Evolutionary conservation across 2,329 filamentous ascomycete genomes (phyloP), one percentile per base, ranked within the genome.

Genomic region (Phyllosticta ampelicida): DNA sequence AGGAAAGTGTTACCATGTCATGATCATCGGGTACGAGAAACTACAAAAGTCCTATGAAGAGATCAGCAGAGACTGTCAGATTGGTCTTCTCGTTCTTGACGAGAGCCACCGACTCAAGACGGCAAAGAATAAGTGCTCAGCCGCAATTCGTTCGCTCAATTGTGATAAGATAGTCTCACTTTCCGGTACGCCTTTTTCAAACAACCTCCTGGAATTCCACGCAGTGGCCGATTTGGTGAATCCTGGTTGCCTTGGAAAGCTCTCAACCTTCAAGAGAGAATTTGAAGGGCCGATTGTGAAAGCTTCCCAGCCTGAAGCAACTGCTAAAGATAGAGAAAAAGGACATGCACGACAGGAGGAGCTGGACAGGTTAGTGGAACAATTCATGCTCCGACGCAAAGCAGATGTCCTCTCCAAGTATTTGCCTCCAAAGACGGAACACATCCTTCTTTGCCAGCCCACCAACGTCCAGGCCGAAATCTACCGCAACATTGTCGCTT

Each of bases 1-100:
- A 71, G 85, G 85, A 28, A 84, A 78, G 65, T 78, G 79, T 21
- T 89, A 87, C 66, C 85, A 79, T 63, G 77, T 89, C 21, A 85
- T 88, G 83, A 85, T 89, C 62, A 82, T 89, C 59, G 86, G 86
- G 1, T 89, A 89, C 65, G 86, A 89, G 68, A 86, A 85, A 70
- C 72, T 88, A 28, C 78, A 84, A 53, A 79, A 77, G 4, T 80
- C 88, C 1, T 81, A 86, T 61, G 83, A 84, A 54, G 83, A 86
- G 55, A 71, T 89, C 51, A 80, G 82, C 61, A 82, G 82, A 65
- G 82, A 81, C 6, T 71, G 74, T 57, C 80, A 81, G 1, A 81
- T 89, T 53, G 86, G 89, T 65, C 86, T 87, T 58, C 79, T 87
- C 58, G 81, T 87, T 63, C 83, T 83, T n/a, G 84, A 87, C 64